Evolutionary conservation across 192 early-diverging fungal species (phyloP).

Genomic region (Coemansia sp.): DNA sequence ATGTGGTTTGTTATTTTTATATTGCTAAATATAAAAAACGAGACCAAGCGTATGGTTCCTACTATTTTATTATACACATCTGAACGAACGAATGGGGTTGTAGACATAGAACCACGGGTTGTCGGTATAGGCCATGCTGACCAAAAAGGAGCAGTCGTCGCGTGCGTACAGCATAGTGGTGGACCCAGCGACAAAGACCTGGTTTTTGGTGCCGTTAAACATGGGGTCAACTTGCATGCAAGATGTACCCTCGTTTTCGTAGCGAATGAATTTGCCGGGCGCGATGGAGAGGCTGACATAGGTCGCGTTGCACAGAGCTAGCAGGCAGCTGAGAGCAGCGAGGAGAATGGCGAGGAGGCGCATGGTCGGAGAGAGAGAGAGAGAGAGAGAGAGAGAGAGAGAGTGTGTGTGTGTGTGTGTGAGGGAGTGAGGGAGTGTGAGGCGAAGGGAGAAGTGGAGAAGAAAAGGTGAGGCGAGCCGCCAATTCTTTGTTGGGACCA

Average conservation of each 20-base stretch:
- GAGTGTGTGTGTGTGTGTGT: too few relatives aligned
- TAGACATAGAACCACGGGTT: background rate
- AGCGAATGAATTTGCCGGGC: background rate
- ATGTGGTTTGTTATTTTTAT: too few relatives aligned
- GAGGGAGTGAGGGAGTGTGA: background rate
- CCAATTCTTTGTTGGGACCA: too few relatives aligned
- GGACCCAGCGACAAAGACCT: background rate
- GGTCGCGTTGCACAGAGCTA: background rate
- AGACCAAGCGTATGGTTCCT: too few relatives aligned
- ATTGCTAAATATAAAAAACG: too few relatives aligned
- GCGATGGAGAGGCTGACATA: background rate
- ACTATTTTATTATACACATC: background rate
- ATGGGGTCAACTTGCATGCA: background rate
- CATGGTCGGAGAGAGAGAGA: background rate
- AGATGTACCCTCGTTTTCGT: background rate
- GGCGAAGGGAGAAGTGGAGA: too few relatives aligned
- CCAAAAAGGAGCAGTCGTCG: background rate
- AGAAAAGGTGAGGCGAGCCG: too few relatives aligned
- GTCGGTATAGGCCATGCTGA: background rate
- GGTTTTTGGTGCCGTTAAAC: background rate
- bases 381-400: background rate
- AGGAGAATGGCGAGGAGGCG: background rate
- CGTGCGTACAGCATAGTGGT: background rate
- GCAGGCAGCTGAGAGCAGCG: background rate
- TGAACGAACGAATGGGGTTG: background rate